Evolutionary conservation across 2,329 filamentous ascomycete species (phyloP).

Genomic region (Aspergillus sp.): DNA sequence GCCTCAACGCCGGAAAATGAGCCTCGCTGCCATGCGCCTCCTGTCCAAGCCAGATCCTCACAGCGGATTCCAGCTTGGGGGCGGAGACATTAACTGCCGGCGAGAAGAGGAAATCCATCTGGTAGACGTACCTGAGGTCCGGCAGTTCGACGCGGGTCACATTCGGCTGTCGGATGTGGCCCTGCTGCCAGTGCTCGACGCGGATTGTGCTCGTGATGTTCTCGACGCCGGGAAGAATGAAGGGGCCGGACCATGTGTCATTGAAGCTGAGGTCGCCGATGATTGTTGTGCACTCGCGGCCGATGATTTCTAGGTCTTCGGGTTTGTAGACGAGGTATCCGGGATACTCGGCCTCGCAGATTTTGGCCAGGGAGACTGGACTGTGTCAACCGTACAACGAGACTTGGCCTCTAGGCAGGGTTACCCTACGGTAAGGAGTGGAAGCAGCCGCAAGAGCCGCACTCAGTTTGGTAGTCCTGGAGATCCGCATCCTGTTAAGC

Average conservation of each 20-base stretch:
- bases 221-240: neutral
- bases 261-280: neutral
- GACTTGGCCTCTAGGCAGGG: neutral
- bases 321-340: neutral
- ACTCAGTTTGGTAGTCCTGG: neutral
- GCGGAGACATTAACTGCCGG: neutral
- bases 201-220: neutral
- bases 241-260: neutral
- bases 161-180: neutral
- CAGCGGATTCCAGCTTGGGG: neutral
- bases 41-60: neutral
- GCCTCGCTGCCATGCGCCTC: neutral
- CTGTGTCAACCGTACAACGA: neutral
- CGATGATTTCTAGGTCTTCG: neutral
- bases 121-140: neutral
- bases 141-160: neutral
- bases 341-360: neutral
- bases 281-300: neutral
- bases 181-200: neutral
- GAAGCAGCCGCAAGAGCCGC: neutral
- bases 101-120: neutral
- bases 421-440: neutral
- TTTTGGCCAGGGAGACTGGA: neutral
- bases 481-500: neutral
- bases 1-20: neutral